Evolutionary conservation across 2,329 filamentous ascomycete species (phyloP), one percentile per base, ranked within the genome.

Genomic region (Penicillium fuscoglaucum): DNA sequence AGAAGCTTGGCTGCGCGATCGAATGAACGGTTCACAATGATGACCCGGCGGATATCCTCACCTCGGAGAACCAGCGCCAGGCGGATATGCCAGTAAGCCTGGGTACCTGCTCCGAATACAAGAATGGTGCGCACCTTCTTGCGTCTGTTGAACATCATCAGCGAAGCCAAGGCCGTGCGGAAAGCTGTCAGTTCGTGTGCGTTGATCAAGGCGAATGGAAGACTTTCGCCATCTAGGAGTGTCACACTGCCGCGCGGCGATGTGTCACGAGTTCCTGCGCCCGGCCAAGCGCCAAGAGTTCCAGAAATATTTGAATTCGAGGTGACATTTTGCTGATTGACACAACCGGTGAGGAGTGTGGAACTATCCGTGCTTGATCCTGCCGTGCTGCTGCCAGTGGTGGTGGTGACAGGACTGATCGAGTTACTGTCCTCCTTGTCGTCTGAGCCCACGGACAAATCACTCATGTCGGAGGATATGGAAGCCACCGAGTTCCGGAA

Each of bases 21-120:
- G 54, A 80, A 80, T 3, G 76, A 78, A 35, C 90, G 87, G 69
- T 93, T 96, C 71, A 96, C 87, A 68, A 97, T 88, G 76, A 93
- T 88, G 48, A 97, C 84, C 58, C 89, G 85, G 67, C 88, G 87
- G 66, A 96, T 88, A 21, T 91, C 90, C 46, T 78, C 69, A 0
- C 82, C 80, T 1, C 84, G 88, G 31, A 81, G 69, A 50, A 95
- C 82, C 62, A 98, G 82, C 0, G 93, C 88, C 5, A 98, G 83
- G 0, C 92, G 88, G 44, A 96, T 86, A 72, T 97, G 93, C 93
- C 93, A 98, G 78, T 93, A 96, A 13, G 93, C 93, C 78, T 97
- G 93, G 66, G 89, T 87, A 46, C 93, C 93, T 35, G 89, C 88
- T 26, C 93, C 93, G 72, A 97, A 98, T 53, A 96, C 88, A 15